Evolutionary conservation across 176 grass and related monocot species (phyloP).

Genomic region (Miscanthus lutarioriparius): DNA sequence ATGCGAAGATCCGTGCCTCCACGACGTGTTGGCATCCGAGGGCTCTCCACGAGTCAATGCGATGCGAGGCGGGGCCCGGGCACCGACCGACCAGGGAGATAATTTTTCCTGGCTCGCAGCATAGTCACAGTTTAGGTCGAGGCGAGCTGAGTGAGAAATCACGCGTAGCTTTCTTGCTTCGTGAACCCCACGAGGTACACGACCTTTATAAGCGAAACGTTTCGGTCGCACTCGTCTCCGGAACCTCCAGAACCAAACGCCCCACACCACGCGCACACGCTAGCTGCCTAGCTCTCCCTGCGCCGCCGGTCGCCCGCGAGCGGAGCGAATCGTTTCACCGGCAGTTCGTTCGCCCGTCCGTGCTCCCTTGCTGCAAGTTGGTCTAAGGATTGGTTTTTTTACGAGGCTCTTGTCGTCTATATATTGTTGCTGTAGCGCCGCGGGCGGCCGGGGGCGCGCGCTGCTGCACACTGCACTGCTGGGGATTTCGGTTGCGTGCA

Average conservation of each 20-base stretch:
- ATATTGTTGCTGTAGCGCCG: conserved; percentile 23
- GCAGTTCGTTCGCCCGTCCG: neutral
- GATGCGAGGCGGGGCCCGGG: conserved; percentile 15
- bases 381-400: conserved; percentile 35
- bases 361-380: conserved; percentile 6
- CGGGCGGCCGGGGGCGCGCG: conserved; percentile 3
- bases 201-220: conserved; percentile 36
- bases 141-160: neutral
- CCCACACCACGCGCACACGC: neutral
- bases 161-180: neutral
- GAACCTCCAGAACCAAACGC: conserved; percentile 33
- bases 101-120: conserved; percentile 34
- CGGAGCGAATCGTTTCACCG: conserved; percentile 12
- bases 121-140: neutral
- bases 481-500: neutral
- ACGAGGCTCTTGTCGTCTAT: conserved; percentile 1
- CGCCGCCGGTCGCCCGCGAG: conserved; percentile 34
- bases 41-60: conserved; percentile 17
- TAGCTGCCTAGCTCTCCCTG: neutral
- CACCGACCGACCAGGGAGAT: conserved; percentile 28
- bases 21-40: conserved; percentile 30
- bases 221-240: conserved; percentile 16
- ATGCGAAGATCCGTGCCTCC: conserved; percentile 22
- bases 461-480: neutral
- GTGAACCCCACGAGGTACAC: neutral